Evolutionary conservation across 352 stramenopile species (phyloP), one percentile per base, ranked within the genome.

Genomic region (Saprolegnia parasitica): DNA sequence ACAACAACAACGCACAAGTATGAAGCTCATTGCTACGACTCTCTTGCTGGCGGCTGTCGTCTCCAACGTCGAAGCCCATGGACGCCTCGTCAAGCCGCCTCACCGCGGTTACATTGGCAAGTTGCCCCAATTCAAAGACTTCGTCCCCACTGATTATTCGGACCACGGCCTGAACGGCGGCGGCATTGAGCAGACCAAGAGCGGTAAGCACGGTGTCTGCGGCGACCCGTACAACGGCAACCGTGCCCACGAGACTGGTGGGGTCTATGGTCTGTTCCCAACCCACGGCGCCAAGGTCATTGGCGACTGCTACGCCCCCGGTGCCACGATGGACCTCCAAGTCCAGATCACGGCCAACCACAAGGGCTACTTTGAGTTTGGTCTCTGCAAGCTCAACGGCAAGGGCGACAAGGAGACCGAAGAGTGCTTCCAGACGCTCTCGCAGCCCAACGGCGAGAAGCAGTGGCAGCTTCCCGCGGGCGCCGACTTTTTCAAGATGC

Each of bases 341-440:
- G 71, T 81, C 4, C 40, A 65, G 32, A 62, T 88, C 35, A 84
- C 76, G 45, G 73, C 74, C 13, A 68, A 84, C 72, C 77, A 86
- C 66, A 71, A 67, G 40, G 81, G 82, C n/a, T 78, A 84, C 65
- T 78, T 86, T 62, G 54, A 78, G 62, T 78, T 88, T 49, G 24
- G 71, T 70, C 26, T 90, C 73, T 83, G 76, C 80, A 20, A 72
- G 74, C 16, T 62, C 54, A 64, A 56, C 57, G 64, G 21, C 49
- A 21, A 26, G 13, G 20, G 23, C 49, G 49, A 56, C 49, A 29
- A 29, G 13, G 49, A 56, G 24, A 29, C 49, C 10, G 23, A 56
- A 23, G 49, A 56, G 49, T 56, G 49, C 49, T 56, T 56, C 23
- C 16, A 78, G 40, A 67, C 73, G 37, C 67, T 81, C 13, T 81